Base-by-base conservation (phyloP, 306 rosid species). In the Aeschynomene evenia region DNA sequence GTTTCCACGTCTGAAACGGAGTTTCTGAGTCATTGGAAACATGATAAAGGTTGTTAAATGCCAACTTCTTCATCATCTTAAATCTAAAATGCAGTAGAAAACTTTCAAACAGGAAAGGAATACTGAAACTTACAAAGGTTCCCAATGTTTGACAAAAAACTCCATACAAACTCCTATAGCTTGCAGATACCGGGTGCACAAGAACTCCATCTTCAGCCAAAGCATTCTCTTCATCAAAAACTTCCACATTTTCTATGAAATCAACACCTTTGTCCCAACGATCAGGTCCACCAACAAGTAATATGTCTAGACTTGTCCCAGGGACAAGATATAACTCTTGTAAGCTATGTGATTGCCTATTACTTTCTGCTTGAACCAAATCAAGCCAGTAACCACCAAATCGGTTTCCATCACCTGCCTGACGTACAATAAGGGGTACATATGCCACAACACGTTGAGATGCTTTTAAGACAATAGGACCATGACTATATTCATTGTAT, bases 331-430 rank as follows among this genome's bases (percentile, higher is more conserved):
- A 83, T 66, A 88, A 54, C 53, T 80, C 86, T 40, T 88, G 84
- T 77, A 93, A 74, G 36, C 45, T 77, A 75, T 79, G 73, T 49
- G 76, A 59, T 54, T 69, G 83, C 69, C 80, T 82, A 55, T 70
- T 80, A 74, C 79, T 79, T 67, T 88, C 91, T 58, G 76, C 70
- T 79, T 28, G 83, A 85, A 85, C 80, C 82, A 80, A 37, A 80
- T 88, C 89, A 76, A 80, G 78, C 91, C 88, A 88, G 80, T 88
- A 93, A 59, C 98, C 98, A 73, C 97, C 98, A 82, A 79, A 93
- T 77, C 70, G 83, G 85, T 71, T 93, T 64, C 98, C 98, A 43
- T 93, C 94, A 76, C 89, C 78, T 7, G 87, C 89, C 79, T 88
- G 94, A 57, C n/a, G n/a, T 46, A 81, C 82, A 49, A 18, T 29